phyloP scores from a whole-genome alignment of 805 yeast genomes.

The Clavispora phyllophila region DNA sequence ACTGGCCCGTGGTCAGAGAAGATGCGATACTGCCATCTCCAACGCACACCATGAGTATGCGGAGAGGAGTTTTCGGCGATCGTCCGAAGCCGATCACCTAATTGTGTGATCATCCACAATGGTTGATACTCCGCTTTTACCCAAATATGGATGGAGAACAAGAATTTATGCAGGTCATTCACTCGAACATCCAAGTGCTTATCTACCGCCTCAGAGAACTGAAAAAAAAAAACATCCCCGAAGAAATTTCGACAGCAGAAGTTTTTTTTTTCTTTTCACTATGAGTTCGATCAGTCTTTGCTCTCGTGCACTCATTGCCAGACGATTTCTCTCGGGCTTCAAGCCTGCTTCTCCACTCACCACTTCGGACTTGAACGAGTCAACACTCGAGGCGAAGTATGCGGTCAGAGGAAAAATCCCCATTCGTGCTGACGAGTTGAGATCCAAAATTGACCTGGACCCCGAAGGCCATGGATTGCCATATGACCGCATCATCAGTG shows the following conservation, averaged over 20 bases:
- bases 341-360: slow-evolving; percentile 15
- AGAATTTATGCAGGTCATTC: too few species aligned
- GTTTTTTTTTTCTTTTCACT: neutral
- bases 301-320: neutral
- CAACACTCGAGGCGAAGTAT: slow-evolving; percentile 80
- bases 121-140: neutral
- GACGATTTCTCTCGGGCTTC: slow-evolving; percentile 6
- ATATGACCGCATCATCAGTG: slow-evolving; percentile 71
- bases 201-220: neutral
- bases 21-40: too few species aligned
- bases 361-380: slow-evolving; percentile 55
- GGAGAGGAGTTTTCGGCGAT: neutral
- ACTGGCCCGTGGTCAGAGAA: too few species aligned
- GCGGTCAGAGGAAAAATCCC: slow-evolving; percentile 96
- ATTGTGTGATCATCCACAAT: neutral
- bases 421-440: slow-evolving; percentile 83
- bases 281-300: neutral
- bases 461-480: slow-evolving; percentile 62
- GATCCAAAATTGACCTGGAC: slow-evolving; percentile 43
- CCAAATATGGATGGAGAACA: neutral
- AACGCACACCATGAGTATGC: too few species aligned
- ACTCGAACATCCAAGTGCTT: neutral
- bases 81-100: neutral
- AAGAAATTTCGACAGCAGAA: too few species aligned
- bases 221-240: neutral